Base-by-base conservation (phyloP, 2,329 filamentous ascomycete genomes). In the Teratosphaeria zuluensis region DNA sequence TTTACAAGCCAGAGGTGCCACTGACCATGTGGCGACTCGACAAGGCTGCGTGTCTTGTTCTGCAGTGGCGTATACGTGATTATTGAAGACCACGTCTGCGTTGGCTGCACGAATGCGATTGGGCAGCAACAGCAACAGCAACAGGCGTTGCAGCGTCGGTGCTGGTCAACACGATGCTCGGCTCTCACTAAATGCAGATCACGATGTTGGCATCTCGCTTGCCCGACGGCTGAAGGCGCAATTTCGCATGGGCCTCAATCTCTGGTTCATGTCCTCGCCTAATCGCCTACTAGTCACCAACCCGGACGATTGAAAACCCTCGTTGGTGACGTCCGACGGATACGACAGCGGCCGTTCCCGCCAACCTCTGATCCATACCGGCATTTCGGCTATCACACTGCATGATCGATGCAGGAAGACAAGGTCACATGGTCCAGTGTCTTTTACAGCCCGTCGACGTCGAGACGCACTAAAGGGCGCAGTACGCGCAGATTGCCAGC, bases 201-300 rank as follows among this genome's bases (percentile, higher is more conserved):
- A 52, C 51, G 51, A 32, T 53, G 32, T 53, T 31, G 52, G 21
- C 52, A 53, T 31, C 52, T 53, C 52, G 52, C 52, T 53, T 53
- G 21, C 52, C 28, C 31, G 28, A 21, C 52, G 28, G 21, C 12
- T 21, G 52, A 31, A 31, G 52, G 52, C 32, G 52, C 32, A 48
- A 48, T 48, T 48, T 48, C 42, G 42, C 42, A 48, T 42, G 35
- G 35, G 35, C 35, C 35, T 42, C 35, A 42, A 12, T 16, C 16
- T 42, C 35, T 42, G 35, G 35, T 42, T 42, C 35, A 42, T 16
- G 11, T 42, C 16, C 35, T 42, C 35, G 35, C 35, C 12, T 14
- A 42, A 42, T 16, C 4, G 33, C 9, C 11, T 42, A 42, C 35
- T 42, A 42, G 35, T 42, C 35, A 42, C 35, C 35, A 42, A 42